Conservation (phyloP, 257 asterid species). For the Apocynum venetum region DNA sequence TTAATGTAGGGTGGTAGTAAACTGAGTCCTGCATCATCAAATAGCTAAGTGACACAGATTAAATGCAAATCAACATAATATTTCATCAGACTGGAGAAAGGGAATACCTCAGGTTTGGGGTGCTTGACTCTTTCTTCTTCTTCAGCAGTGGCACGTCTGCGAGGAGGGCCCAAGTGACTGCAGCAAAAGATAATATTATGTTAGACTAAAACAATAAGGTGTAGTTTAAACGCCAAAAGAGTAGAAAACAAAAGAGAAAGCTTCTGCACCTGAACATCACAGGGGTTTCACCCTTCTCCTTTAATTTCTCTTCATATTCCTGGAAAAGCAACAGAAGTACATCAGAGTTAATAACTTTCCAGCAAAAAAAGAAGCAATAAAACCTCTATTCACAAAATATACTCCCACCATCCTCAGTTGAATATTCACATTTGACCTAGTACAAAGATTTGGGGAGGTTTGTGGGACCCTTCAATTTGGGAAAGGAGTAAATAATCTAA, state of each 20-base stretch:
- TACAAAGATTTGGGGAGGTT: background rate
- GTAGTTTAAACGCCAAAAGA: background rate
- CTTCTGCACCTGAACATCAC: slow-evolving; percentile 92
- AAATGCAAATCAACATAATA: slow-evolving; percentile 15
- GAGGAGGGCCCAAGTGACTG: slow-evolving; percentile 94
- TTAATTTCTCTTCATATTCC: slow-evolving; percentile 88
- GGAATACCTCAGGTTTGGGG: slow-evolving; percentile 79
- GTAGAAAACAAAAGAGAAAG: slow-evolving; percentile 5
- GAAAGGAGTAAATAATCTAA: background rate
- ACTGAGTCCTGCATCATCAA: slow-evolving; percentile 80
- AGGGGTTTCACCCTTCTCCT: slow-evolving; percentile 96
- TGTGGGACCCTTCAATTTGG: background rate
- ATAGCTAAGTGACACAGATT: slow-evolving; percentile 25
- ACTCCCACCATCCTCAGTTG: background rate
- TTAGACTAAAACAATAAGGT: slow-evolving; percentile 8
- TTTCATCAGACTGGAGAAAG: slow-evolving; percentile 16
- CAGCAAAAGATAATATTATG: slow-evolving; percentile 24
- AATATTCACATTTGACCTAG: background rate
- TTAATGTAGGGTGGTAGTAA: slow-evolving; percentile 90
- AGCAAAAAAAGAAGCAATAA: background rate
- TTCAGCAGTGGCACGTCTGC: slow-evolving; percentile 69
- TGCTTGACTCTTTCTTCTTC: slow-evolving; percentile 88
- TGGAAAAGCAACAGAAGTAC: slow-evolving; percentile 1
- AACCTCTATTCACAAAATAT: background rate
- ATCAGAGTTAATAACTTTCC: background rate